phyloP scores from a whole-genome alignment of 2,329 filamentous ascomycete genomes.

The Xylaria sp. region DNA sequence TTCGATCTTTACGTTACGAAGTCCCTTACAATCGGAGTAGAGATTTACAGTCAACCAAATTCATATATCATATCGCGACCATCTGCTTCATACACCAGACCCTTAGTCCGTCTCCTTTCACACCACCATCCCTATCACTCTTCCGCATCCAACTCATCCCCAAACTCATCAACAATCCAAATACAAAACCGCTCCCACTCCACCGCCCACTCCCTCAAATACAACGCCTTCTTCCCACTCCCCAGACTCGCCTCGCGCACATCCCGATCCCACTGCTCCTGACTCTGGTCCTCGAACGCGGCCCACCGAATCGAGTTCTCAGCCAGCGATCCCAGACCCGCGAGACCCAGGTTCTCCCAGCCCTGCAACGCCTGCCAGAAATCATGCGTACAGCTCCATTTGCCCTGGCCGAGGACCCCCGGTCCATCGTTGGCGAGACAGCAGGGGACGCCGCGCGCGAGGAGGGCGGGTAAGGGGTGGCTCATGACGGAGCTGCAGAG shows the following conservation, averaged over 20 bases:
- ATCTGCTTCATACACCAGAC: too few species aligned
- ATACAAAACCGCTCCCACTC: constrained; percentile 88
- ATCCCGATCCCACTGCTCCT: constrained; percentile 65
- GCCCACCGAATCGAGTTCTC: constrained; percentile 93
- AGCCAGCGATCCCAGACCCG: constrained; percentile 77
- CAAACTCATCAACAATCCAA: constrained; percentile 78
- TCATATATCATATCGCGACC: too few species aligned
- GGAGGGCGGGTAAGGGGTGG: constrained; percentile 75
- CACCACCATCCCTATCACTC: too few species aligned
- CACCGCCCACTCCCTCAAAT: constrained; percentile 70
- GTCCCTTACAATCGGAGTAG: too few species aligned
- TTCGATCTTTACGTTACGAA: too few species aligned
- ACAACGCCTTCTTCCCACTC: constrained; percentile 61
- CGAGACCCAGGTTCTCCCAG: constrained; percentile 85
- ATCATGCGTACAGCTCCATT: constrained; percentile 79
- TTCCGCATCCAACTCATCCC: constrained; percentile 35
- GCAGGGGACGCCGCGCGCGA: constrained; percentile 79
- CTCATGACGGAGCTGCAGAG: constrained; percentile 70
- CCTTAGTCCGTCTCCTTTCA: neutral
- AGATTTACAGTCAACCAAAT: too few species aligned
- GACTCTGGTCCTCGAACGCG: constrained; percentile 73
- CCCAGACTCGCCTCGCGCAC: constrained; percentile 71
- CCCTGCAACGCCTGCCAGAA: constrained; percentile 92
- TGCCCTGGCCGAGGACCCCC: constrained; percentile 78
- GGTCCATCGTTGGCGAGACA: constrained; percentile 88